Evolutionary conservation across 1,139 yeast genomes (phyloP).

Genomic region (Geotrichum phurueaensis): DNA sequence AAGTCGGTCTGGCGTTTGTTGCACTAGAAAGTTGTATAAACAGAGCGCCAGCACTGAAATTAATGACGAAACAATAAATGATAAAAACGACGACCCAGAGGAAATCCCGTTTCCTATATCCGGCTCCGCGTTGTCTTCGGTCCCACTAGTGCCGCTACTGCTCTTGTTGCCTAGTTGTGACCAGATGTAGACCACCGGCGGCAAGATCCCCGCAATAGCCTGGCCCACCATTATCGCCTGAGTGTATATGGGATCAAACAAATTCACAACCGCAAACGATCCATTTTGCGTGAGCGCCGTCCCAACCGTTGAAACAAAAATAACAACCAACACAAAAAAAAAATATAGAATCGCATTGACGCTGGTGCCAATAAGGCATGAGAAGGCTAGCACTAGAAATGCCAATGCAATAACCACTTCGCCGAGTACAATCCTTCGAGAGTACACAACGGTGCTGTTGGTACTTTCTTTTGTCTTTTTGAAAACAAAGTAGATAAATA

Average conservation of each 20-base stretch:
- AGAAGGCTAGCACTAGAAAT: constrained; percentile 42
- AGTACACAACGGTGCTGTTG: constrained; percentile 52
- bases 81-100: constrained; percentile 45
- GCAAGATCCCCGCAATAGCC: constrained; percentile 87
- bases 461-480: constrained; percentile 40
- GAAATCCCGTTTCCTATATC: not conserved
- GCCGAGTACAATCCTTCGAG: constrained; percentile 54
- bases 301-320: constrained; percentile 42
- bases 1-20: constrained; percentile 1
- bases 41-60: constrained; percentile 48
- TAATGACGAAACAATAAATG: constrained; percentile 64
- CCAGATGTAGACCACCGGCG: constrained; percentile 66
- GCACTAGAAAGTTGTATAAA: constrained; percentile 20
- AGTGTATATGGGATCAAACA: constrained; percentile 69
- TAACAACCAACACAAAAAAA: constrained; percentile 41
- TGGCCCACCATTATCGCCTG: constrained; percentile 94
- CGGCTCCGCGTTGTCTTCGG: not conserved
- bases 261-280: constrained; percentile 77
- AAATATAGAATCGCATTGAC: constrained; percentile 41
- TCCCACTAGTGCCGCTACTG: not conserved
- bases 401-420: constrained; percentile 50
- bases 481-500: constrained; percentile 61
- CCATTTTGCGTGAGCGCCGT: constrained; percentile 82
- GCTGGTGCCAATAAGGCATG: constrained; percentile 35
- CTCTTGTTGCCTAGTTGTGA: constrained; percentile 31